A percentile compares a stretch with the other conserved stretches of the same genome.
phyloP scores from a whole-genome alignment of 1,284 basidiomycete genomes.

The Fomitopsis pinicola region DNA sequence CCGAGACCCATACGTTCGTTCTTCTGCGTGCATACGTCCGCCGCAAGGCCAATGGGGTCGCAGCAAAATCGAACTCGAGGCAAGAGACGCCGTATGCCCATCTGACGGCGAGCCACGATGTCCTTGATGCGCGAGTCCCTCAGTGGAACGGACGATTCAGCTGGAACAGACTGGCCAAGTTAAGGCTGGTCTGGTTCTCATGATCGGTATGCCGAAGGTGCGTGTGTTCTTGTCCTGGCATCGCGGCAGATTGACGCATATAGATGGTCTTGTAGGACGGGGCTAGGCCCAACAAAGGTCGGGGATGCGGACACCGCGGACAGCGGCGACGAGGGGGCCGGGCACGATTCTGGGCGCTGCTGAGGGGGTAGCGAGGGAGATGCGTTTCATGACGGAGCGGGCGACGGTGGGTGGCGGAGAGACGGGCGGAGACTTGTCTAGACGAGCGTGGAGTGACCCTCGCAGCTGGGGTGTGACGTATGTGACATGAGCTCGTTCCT shows the following conservation, averaged over 20 bases:
- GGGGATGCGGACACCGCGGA: neutral
- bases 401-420: neutral
- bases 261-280: neutral
- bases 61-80: neutral
- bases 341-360: neutral
- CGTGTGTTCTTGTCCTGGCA: neutral
- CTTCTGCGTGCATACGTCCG: neutral
- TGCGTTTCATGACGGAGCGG: neutral
- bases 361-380: neutral
- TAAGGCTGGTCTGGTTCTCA: neutral
- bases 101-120: neutral
- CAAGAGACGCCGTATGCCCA: neutral
- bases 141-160: neutral
- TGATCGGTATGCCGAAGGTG: neutral
- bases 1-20: neutral
- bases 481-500: slow-evolving; percentile 3
- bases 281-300: neutral
- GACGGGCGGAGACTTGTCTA: neutral
- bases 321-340: neutral
- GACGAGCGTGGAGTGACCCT: slow-evolving; percentile 2
- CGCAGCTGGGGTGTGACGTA: neutral
- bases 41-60: neutral
- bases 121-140: neutral
- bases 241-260: neutral
- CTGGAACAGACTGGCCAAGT: neutral